Percentiles rank a stretch among this genome's conserved stretches.
Evolutionary conservation across 768 basidiomycete species (phyloP).

Genomic region (Amanita rubescens): DNA sequence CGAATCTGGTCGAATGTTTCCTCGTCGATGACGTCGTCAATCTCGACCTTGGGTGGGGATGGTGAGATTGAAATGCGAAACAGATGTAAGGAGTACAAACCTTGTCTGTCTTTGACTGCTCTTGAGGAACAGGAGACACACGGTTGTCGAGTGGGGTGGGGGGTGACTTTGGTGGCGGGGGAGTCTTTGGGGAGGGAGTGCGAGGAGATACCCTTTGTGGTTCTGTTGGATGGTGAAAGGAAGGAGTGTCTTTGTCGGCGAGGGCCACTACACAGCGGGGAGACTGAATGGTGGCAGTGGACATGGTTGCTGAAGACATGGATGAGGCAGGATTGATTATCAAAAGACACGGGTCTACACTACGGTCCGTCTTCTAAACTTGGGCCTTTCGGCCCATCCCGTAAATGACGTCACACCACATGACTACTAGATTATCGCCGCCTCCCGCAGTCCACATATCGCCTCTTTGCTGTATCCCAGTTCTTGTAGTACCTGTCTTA

Average conservation of each 20-base stretch:
- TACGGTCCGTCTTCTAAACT: slow-evolving; percentile 16
- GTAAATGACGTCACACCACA: slow-evolving; percentile 12
- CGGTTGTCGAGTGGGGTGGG: neutral
- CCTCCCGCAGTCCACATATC: slow-evolving; percentile 36
- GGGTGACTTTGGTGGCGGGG: neutral
- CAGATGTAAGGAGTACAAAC: neutral
- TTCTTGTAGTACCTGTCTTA: slow-evolving; percentile 32
- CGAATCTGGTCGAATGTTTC: slow-evolving; percentile 80
- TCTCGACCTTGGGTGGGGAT: neutral
- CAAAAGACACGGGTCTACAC: slow-evolving; percentile 14
- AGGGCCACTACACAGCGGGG: neutral
- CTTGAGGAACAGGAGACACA: neutral
- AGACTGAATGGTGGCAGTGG: slow-evolving; percentile 4
- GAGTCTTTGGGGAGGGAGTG: slow-evolving; percentile 3
- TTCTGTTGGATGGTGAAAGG: neutral
- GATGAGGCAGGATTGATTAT: slow-evolving; percentile 17
- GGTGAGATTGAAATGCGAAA: neutral
- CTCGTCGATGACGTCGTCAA: slow-evolving; percentile 53
- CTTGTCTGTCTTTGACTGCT: neutral
- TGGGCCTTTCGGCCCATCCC: slow-evolving; percentile 10
- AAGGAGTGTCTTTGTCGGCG: slow-evolving; percentile 7
- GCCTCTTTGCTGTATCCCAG: slow-evolving; percentile 28
- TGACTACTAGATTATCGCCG: slow-evolving; percentile 25
- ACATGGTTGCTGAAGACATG: slow-evolving; percentile 8
- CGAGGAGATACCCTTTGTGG: neutral